Evolutionary conservation across 345 rosid species (phyloP), one percentile per base, ranked within the genome.

Genomic region (Aquilaria sinensis): DNA sequence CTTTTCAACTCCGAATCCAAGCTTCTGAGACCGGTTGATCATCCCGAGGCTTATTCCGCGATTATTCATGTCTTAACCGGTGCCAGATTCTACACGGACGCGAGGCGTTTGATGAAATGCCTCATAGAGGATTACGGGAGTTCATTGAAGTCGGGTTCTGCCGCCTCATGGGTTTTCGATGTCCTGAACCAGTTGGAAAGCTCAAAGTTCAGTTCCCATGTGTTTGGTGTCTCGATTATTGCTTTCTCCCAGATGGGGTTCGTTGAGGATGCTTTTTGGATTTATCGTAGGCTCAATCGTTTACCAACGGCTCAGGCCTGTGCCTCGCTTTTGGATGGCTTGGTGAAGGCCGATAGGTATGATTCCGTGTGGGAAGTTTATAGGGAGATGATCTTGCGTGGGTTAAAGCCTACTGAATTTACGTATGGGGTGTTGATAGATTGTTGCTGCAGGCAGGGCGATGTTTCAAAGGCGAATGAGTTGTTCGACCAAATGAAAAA

Each of bases 41-140:
- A 74, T 71, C 79, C 79, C 46, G 61, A 60, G 49, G 72, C 57
- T 16, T 77, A 58, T 54, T 73, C 92, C 0, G 75, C 74, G 4
- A 13, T 60, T 0, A 67, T 83, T 51, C 82, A 80, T 41, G 68
- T 72, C 2, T 15, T 81, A 53, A 56, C 78, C 3, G 51, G 63
- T 67, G 78, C 78, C 9, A 69, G 74, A 11, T 68, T 70, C 51
- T 80, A 75, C 67, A 32, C 11, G 53, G 67, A 73, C 52, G 87
- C 89, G 71, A 81, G 79, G 74, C 77, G 92, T 68, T 83, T 83
- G 89, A 83, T 83, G 62, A 85, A 85, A 78, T 53, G 62, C 80
- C 83, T 85, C 61, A 72, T 78, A 3, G 62, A 80, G 67, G 6
- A 68, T 49, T 76, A 83, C 46, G 71, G 62, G 15, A 73, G 66